Percentiles rank a stretch among this genome's conserved stretches.
Evolutionary conservation across 2,329 filamentous ascomycete species (phyloP).

Genomic region (Calonectria naviculata): DNA sequence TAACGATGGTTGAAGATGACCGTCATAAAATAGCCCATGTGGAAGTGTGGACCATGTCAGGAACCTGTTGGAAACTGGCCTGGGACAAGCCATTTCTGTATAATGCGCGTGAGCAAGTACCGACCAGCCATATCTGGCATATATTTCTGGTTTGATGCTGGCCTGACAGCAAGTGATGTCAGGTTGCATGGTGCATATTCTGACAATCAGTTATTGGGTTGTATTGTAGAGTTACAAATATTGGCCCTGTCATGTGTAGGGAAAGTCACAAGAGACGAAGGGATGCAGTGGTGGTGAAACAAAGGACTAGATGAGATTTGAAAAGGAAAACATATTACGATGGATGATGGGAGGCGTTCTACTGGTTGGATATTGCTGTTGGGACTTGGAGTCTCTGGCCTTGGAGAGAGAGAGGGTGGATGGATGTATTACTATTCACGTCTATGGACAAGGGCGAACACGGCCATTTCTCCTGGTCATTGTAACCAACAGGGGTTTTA

Average conservation of each 20-base stretch:
- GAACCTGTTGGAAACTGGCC: not conserved
- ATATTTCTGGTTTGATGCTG: not conserved
- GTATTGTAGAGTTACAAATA: slow-evolving; percentile 8
- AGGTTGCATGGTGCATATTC: not conserved
- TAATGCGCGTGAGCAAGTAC: not conserved
- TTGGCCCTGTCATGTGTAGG: not conserved
- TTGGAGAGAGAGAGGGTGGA: slow-evolving; percentile 9
- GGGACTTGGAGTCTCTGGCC: not conserved
- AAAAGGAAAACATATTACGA: slow-evolving; percentile 15
- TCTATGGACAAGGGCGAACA: not conserved
- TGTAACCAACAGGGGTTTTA: slow-evolving; percentile 1
- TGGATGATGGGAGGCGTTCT: slow-evolving; percentile 22
- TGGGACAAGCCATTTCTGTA: not conserved
- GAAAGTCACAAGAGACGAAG: not conserved
- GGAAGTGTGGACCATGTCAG: not conserved
- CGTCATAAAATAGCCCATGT: not conserved
- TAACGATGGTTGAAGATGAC: slow-evolving; percentile 25
- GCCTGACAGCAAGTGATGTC: not conserved
- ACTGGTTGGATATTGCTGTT: slow-evolving; percentile 4
- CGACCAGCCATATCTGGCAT: not conserved
- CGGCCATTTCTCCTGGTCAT: not conserved
- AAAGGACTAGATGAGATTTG: not conserved
- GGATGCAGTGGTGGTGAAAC: not conserved
- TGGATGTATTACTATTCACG: slow-evolving; percentile 22
- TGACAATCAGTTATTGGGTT: not conserved